Evolutionary conservation across 176 grass and related monocot species (phyloP).

Genomic region (Juncus inflexus): DNA sequence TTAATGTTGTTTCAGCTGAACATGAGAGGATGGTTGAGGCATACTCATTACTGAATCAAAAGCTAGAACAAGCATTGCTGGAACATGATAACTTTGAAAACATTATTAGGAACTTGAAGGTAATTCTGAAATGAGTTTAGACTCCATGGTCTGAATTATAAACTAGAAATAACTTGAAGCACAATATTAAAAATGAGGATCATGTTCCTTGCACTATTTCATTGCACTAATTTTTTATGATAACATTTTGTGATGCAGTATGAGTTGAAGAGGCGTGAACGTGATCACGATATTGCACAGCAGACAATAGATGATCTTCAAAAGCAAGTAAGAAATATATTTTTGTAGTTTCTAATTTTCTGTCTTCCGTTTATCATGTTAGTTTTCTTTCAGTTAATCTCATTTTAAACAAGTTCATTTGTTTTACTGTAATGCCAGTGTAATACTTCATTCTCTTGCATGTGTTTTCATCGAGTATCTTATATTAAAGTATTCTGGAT

Average conservation of each 20-base stretch:
- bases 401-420: slow-evolving; percentile 3
- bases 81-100: slow-evolving; percentile 95
- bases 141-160: not conserved
- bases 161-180: not conserved
- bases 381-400: not conserved
- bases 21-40: slow-evolving; percentile 90
- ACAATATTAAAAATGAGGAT: too few species aligned
- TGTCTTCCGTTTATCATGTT: not conserved
- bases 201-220: too few species aligned
- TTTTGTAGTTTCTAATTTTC: slow-evolving; percentile 7
- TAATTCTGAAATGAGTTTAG: slow-evolving; percentile 23
- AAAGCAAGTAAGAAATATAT: slow-evolving; percentile 70
- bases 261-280: slow-evolving; percentile 67
- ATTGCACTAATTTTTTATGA: slow-evolving; percentile 19
- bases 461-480: slow-evolving; percentile 2
- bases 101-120: slow-evolving; percentile 79
- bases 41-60: slow-evolving; percentile 86
- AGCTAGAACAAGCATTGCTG: slow-evolving; percentile 83
- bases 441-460: not conserved
- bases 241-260: slow-evolving; percentile 44
- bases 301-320: slow-evolving; percentile 80
- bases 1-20: slow-evolving; percentile 50
- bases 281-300: slow-evolving; percentile 63
- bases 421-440: not conserved
- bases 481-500: not conserved